Percentiles rank a stretch among this genome's conserved stretches.
Evolutionary conservation across 306 rosid genomes (phyloP).

Genomic region (Prunus mongolica): DNA sequence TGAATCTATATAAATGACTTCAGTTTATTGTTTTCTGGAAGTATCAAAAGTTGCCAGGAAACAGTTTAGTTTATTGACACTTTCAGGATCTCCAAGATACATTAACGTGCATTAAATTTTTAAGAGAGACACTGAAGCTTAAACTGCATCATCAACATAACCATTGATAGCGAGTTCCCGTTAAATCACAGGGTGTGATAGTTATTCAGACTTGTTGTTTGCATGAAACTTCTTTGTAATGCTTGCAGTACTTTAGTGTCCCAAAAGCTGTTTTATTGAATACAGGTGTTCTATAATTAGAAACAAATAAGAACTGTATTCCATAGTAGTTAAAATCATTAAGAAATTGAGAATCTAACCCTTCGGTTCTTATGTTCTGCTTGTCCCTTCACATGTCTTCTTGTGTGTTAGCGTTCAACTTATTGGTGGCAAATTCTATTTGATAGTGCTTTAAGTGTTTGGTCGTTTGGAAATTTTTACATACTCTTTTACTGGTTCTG

Average conservation of each 20-base stretch:
- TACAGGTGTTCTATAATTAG: not conserved
- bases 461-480: not conserved
- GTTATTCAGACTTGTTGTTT: not conserved
- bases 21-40: not conserved
- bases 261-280: not conserved
- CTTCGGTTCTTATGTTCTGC: not conserved
- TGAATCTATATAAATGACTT: not conserved
- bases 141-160: not conserved
- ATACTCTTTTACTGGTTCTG: constrained; percentile 1
- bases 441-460: not conserved
- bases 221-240: not conserved
- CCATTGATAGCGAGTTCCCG: not conserved
- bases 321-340: not conserved
- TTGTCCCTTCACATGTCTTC: no score
- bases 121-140: not conserved
- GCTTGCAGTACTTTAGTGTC: not conserved
- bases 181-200: not conserved
- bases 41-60: not conserved
- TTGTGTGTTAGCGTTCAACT: not conserved
- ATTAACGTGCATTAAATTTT: not conserved
- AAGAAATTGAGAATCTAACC: not conserved
- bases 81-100: not conserved
- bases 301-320: not conserved
- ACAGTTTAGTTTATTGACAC: not conserved
- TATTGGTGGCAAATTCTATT: not conserved